Base-by-base conservation (phyloP, 2,329 filamentous ascomycete species). In the Fragosphaeria purpurea region DNA sequence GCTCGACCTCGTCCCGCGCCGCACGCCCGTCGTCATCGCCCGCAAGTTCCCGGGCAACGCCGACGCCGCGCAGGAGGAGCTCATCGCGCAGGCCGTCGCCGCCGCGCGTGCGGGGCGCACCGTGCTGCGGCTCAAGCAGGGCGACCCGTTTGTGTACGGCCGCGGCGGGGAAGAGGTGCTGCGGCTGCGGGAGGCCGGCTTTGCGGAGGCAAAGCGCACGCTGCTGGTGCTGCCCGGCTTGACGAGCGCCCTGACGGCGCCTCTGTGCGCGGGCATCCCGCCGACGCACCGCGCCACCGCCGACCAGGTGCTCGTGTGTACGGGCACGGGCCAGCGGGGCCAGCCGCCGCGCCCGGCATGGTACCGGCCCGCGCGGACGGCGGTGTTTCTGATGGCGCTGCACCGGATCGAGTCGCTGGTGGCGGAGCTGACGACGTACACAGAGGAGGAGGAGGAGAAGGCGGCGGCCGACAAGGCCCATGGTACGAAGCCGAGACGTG, bases 31-130 rank as follows among this genome's bases (percentile, higher is more conserved):
- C 10, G 82, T 88, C 60, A 98, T 98, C 59, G 91, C 93, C 5
- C 85, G 90, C 61, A 98, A 98, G 65, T 98, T 98, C 67, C 93
- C 93, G 1, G 93, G 93, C 30, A 97, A 98, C 66, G 93, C 93
- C 41, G 93, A 98, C 59, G 81, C 82, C 43, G 93, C 93, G 0
- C 93, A 98, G 64, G 82, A 90, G 61, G 93, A 98, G 67, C 80
- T 98, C 5, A 77, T 95, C 3, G 76, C 82, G 48, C 76, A 88
- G 59, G 93, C 88, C 0, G 73, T 95, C 2, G 78, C 79, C 3
- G 88, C 82, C 2, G 73, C 74, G 12, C 63, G 61, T 5, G 67
- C 68, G 22, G 93, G 93, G 10, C 82, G 86, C 63, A 86, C 80
- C 1, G 93, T 98, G 0, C 74, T 98, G 37, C 79, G 93, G 4